These are phyloP conservation scores for Fulvia fulva DNA, from an alignment of 2,329 filamentous ascomycete species.

Conservation along the genomic window DNA sequence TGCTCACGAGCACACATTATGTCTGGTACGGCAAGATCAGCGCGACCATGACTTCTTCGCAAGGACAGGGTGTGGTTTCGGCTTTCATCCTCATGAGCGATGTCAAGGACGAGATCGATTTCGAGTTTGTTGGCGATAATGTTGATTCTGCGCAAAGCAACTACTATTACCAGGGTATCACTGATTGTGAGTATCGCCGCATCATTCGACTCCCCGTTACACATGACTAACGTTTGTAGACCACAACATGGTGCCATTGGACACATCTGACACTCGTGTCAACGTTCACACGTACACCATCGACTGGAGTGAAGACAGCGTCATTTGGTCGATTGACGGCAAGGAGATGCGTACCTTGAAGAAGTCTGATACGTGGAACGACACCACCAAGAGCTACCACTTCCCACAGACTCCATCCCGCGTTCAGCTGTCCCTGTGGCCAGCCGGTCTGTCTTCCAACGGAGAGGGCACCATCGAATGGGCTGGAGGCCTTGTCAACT, in stretches of 20 bases:
- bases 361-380: slow-evolving; percentile 79
- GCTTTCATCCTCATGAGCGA: slow-evolving; percentile 95
- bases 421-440: slow-evolving; percentile 94
- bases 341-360: slow-evolving; percentile 69
- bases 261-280: slow-evolving; percentile 64
- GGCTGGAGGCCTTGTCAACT: slow-evolving; percentile 88
- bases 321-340: slow-evolving; percentile 86
- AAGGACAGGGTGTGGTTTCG: slow-evolving; percentile 86
- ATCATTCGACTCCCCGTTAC: neutral
- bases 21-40: slow-evolving; percentile 97
- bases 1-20: slow-evolving; percentile 79
- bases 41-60: slow-evolving; percentile 77
- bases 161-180: slow-evolving; percentile 93
- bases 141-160: slow-evolving; percentile 80
- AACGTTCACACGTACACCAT: slow-evolving; percentile 89
- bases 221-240: slow-evolving; percentile 49
- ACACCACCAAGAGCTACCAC: slow-evolving; percentile 72
- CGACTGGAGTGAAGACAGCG: slow-evolving; percentile 81
- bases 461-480: slow-evolving; percentile 80
- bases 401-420: slow-evolving; percentile 90
- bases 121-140: slow-evolving; percentile 85
- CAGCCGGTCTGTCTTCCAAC: slow-evolving; percentile 76
- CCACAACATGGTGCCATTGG: slow-evolving; percentile 69
- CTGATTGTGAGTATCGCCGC: slow-evolving; percentile 66
- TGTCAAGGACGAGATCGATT: slow-evolving; percentile 97